Evolutionary conservation across 108 stramenopile genomes (phyloP).

Genomic region (Pseudonitzschia multiseries): DNA sequence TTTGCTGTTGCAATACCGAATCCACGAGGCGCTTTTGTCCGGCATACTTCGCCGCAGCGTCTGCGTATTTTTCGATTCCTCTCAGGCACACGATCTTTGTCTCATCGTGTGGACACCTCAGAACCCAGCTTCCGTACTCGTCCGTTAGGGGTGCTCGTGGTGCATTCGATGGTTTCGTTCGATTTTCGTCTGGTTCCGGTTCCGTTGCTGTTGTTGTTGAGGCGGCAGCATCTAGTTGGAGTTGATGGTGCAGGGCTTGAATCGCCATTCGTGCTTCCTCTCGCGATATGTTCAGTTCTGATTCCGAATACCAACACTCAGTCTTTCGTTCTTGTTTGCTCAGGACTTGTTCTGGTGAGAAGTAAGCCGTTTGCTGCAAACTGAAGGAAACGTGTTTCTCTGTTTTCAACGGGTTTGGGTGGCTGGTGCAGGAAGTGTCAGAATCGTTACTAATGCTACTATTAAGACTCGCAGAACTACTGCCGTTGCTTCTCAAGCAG

Average conservation of each 20-base stretch:
- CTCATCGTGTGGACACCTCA: constrained; percentile 10
- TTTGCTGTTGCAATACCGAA: constrained; percentile 25
- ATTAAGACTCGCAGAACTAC: neutral
- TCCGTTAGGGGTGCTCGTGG: neutral
- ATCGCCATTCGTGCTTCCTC: constrained; percentile 26
- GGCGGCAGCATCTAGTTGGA: constrained; percentile 12
- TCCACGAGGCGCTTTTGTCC: constrained; percentile 23
- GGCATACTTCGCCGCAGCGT: constrained; percentile 26
- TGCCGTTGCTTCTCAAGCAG: neutral
- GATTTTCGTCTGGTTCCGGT: neutral
- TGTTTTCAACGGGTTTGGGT: neutral
- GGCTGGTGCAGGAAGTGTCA: neutral
- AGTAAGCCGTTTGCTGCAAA: constrained; percentile 25
- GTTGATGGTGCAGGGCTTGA: constrained; percentile 22
- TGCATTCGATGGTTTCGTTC: neutral
- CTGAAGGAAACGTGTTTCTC: constrained; percentile 28
- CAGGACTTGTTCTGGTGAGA: neutral
- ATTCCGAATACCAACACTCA: constrained; percentile 26
- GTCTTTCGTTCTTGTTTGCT: constrained; percentile 10
- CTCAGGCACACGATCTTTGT: constrained; percentile 17
- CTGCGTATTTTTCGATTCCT: constrained; percentile 36
- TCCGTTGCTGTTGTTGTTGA: neutral
- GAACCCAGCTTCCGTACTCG: constrained; percentile 7
- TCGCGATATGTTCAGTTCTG: constrained; percentile 22
- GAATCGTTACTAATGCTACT: constrained; percentile 3